Conservation (phyloP, 805 yeast species). For the Maudiozyma turicensis region DNA sequence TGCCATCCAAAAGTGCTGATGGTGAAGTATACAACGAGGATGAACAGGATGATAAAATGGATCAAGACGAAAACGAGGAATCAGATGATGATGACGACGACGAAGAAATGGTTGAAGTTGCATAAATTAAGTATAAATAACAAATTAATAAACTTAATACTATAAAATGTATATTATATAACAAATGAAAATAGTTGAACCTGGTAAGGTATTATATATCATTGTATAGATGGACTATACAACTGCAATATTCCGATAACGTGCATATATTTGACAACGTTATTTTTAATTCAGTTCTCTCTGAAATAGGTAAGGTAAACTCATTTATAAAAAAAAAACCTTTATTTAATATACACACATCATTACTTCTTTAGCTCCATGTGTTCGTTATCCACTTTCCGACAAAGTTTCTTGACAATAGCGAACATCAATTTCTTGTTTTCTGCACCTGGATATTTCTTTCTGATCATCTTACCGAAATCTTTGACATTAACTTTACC, state of each 20-base stretch:
- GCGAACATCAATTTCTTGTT: constrained; percentile 25
- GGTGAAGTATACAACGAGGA: constrained; percentile 35
- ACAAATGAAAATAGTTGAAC: neutral
- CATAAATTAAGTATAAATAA: constrained; percentile 9
- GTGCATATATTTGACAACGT: too few species aligned
- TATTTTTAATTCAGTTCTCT: too few species aligned
- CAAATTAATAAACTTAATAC: neutral
- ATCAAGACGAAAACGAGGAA: constrained; percentile 14
- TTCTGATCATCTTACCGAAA: constrained; percentile 50
- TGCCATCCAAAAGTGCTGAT: constrained; percentile 38
- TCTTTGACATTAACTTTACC: constrained; percentile 38
- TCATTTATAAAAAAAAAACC: neutral
- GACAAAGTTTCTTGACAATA: constrained; percentile 24
- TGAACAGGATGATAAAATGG: constrained; percentile 19
- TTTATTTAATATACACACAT: neutral
- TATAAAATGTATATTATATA: neutral
- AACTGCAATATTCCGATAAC: too few species aligned
- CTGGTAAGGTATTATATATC: too few species aligned
- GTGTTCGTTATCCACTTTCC: constrained; percentile 24
- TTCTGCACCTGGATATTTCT: constrained; percentile 35
- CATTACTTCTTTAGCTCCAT: constrained; percentile 22
- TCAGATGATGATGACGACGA: neutral
- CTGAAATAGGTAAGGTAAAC: too few species aligned
- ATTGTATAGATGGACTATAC: too few species aligned
- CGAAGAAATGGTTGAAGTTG: constrained; percentile 30